A percentile compares a stretch with the other conserved stretches of the same genome.
Conservation (phyloP, 2,329 filamentous ascomycete species). For the Xylariales sp. region DNA sequence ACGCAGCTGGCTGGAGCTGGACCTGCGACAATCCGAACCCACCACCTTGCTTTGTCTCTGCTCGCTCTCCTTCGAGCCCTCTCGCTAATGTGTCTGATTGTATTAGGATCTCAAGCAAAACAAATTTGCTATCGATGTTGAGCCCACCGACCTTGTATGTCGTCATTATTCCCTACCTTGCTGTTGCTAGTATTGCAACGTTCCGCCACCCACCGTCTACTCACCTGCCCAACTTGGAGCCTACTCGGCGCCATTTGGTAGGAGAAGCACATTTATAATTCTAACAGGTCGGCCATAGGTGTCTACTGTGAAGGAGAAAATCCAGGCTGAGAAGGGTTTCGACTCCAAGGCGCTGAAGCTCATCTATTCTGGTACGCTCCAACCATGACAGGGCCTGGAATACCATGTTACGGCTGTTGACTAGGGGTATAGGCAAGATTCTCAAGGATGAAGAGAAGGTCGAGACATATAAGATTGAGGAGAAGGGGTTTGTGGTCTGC, state of each 20-base stretch:
- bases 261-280: constrained; percentile 10
- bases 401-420: constrained; percentile 43
- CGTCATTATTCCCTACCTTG: constrained; percentile 47
- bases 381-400: constrained; percentile 13
- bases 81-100: constrained; percentile 22
- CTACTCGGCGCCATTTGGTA: constrained; percentile 9
- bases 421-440: constrained; percentile 83
- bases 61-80: background rate
- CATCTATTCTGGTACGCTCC: constrained; percentile 88
- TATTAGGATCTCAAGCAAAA: constrained; percentile 95
- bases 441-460: constrained; percentile 97
- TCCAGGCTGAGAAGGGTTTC: constrained; percentile 92
- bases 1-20: constrained; percentile 36
- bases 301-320: constrained; percentile 90
- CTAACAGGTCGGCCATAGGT: constrained; percentile 67
- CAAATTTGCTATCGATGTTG: constrained; percentile 96
- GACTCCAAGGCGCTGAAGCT: constrained; percentile 91
- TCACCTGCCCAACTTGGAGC: constrained; percentile 19
- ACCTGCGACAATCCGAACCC: constrained; percentile 34
- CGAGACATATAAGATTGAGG: constrained; percentile 97
- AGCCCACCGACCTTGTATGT: constrained; percentile 90
- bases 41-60: constrained; percentile 25
- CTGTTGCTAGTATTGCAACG: constrained; percentile 19
- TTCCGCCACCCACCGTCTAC: constrained; percentile 19
- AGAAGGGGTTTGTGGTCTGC: constrained; percentile 99